Conservation (phyloP, 2,329 filamentous ascomycete species). For the Clonostachys rhizophaga region DNA sequence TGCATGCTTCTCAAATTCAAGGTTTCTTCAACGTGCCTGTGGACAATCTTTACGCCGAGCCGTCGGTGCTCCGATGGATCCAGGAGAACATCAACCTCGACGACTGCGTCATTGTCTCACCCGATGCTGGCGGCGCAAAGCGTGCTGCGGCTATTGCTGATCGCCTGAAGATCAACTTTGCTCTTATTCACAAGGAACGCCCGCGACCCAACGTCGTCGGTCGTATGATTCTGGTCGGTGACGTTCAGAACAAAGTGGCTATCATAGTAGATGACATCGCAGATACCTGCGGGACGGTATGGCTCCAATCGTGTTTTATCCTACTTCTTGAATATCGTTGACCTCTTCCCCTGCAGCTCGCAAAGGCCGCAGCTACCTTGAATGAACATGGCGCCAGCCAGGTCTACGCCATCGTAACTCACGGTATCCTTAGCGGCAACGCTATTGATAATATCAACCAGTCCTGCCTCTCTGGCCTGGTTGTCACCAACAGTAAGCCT, state of each 20-base stretch:
- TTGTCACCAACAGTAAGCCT: conserved; percentile 75
- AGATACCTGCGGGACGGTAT: conserved; percentile 80
- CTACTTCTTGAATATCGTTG: conserved; percentile 1
- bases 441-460: conserved; percentile 83
- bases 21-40: conserved; percentile 86
- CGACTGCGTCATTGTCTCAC: conserved; percentile 90
- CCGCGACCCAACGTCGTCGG: conserved; percentile 82
- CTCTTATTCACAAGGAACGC: conserved; percentile 95
- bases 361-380: conserved; percentile 85
- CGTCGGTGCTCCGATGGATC: conserved; percentile 88
- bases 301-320: conserved; percentile 2
- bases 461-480: conserved; percentile 70
- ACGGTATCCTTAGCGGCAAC: conserved; percentile 84
- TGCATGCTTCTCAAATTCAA: conserved; percentile 90
- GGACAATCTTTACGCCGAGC: conserved; percentile 86
- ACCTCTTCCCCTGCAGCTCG: conserved; percentile 25
- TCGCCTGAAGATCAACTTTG: conserved; percentile 83
- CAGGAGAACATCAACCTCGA: conserved; percentile 75
- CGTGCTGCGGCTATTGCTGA: conserved; percentile 91
- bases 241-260: conserved; percentile 84
- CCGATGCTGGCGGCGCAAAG: conserved; percentile 92
- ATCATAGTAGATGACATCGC: conserved; percentile 99
- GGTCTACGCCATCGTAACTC: conserved; percentile 92
- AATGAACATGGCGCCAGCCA: conserved; percentile 82
- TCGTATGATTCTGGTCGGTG: conserved; percentile 90